Conservation (phyloP, 768 basidiomycete genomes). For the Mrakia frigida region DNA sequence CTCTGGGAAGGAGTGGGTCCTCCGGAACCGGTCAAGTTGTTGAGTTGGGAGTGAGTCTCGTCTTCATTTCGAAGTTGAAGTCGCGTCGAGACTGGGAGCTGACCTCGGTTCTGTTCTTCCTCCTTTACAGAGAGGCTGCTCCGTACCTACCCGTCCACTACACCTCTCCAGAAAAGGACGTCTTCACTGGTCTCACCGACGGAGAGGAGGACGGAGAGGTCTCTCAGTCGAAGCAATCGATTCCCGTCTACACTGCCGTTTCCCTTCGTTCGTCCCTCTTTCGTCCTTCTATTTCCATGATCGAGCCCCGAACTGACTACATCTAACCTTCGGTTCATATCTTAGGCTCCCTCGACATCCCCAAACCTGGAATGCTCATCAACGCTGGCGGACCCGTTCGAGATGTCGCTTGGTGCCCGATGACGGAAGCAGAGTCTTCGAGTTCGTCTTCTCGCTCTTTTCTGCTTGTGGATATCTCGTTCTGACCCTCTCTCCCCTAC, state of each 20-base stretch:
- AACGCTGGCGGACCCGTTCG: slow-evolving; percentile 86
- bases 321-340: background rate
- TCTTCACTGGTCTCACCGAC: slow-evolving; percentile 17
- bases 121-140: background rate
- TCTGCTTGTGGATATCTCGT: background rate
- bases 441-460: slow-evolving; percentile 28
- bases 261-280: background rate
- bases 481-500: background rate
- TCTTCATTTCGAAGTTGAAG: too few species aligned
- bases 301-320: background rate
- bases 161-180: background rate
- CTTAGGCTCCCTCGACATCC: slow-evolving; percentile 1
- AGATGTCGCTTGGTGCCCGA: slow-evolving; percentile 91
- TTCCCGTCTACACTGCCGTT: background rate
- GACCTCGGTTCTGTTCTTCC: background rate
- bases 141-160: background rate
- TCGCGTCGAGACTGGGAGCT: background rate
- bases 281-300: too few species aligned
- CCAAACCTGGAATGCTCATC: slow-evolving; percentile 59
- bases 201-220: background rate
- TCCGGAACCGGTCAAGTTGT: background rate
- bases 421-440: slow-evolving; percentile 46
- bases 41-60: slow-evolving; percentile 5
- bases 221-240: background rate
- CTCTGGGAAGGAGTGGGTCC: background rate